phyloP scores from a whole-genome alignment of 2,329 filamentous ascomycete genomes.

The Trichoderma citrinoviride region DNA sequence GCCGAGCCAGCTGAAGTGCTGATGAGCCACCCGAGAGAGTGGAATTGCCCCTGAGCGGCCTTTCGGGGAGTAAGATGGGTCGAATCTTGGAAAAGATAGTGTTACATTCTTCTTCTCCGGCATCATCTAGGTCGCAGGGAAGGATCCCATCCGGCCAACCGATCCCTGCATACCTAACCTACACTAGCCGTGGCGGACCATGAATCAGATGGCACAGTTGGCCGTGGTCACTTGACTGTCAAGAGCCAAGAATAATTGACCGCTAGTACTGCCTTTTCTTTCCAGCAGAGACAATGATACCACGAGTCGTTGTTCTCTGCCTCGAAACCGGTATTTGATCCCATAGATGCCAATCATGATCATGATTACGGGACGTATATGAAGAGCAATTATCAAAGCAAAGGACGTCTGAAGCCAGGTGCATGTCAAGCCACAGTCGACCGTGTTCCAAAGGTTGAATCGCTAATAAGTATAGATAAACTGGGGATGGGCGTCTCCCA shows the following conservation, averaged over 20 bases:
- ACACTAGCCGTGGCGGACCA: neutral
- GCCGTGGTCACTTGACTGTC: neutral
- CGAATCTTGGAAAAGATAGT: no score
- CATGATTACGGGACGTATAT: no score
- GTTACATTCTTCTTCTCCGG: no score
- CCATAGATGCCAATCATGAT: no score
- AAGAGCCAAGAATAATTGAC: neutral
- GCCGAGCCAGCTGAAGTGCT: neutral
- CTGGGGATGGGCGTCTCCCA: constrained; percentile 12
- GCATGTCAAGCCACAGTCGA: neutral
- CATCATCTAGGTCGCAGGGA: neutral
- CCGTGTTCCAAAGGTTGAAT: neutral
- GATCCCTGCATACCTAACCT: neutral
- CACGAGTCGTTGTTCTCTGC: neutral
- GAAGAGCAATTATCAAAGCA: no score
- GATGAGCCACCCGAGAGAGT: neutral
- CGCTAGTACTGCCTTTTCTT: neutral
- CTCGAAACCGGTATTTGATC: no score
- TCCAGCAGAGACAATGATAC: no score
- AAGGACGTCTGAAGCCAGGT: neutral
- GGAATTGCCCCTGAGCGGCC: neutral
- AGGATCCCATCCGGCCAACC: neutral
- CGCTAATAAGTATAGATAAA: constrained; percentile 15
- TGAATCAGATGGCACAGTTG: neutral
- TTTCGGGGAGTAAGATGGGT: neutral